Evolutionary conservation across 2,329 filamentous ascomycete genomes (phyloP), one percentile per base, ranked within the genome.

Genomic region (Epichloe sp.): DNA sequence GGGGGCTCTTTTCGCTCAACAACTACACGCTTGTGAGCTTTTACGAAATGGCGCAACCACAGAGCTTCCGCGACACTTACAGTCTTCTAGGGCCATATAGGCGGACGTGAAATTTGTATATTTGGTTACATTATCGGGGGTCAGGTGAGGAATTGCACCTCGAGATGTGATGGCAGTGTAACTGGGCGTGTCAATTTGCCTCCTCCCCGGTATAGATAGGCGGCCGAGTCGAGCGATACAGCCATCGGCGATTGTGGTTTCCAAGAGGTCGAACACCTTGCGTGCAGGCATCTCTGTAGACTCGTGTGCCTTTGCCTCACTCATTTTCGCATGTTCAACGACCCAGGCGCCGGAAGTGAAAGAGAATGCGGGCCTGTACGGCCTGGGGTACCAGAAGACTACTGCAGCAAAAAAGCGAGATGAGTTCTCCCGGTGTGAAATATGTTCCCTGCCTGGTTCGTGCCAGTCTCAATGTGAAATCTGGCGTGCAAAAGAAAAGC

Each of bases 21-120:
- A 62, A 82, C 79, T 82, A 48, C 8, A 15, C 10, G 4, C 37
- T 19, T 43, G 47, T 54, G 52, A 26, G 34, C n/a, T 21, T 14
- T 37, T 36, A 10, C 10, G 26, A 31, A 31, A 31, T 10, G 26
- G 26, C 26, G 8, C 26, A 1, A 31, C 26, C 26, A 31, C 26
- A 31, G 26, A 31, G 26, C 26, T 10, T 21, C 17, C 42, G 3
- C 42, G 14, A 15, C 3, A 50, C 86, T 68, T 75, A 96, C 93
- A 97, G 67, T 98, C 93, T 73, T 98, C 93, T 31, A 97, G 71
- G 0, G 85, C 87, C 61, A 93, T 73, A 63, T 95, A 95, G 3
- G 87, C 75, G 26, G 85, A 86, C 31, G 73, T 71, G 53, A 94
- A 73, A 5, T 76, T 65, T 1, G 83, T 82, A 60, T 85, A 74